Conservation (phyloP, 129 eudicot genomes). For the Pittosporum tobira region DNA sequence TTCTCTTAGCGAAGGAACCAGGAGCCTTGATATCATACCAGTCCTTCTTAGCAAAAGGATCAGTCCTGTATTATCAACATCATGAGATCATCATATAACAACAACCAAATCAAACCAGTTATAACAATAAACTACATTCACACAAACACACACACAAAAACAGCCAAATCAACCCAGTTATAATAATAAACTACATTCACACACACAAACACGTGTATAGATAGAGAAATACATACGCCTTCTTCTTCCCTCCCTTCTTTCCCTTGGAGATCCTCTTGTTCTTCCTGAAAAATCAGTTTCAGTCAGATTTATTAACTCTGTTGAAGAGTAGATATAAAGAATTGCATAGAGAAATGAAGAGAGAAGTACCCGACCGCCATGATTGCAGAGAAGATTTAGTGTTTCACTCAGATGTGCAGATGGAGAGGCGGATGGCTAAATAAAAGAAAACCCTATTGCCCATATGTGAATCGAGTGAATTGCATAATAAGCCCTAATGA, state of each 20-base stretch:
- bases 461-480: too few relatives aligned
- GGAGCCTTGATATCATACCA: conserved; percentile 21
- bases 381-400: neutral
- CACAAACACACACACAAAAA: too few relatives aligned
- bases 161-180: too few relatives aligned
- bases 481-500: too few relatives aligned
- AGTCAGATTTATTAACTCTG: neutral
- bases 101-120: neutral
- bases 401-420: neutral
- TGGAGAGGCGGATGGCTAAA: too few relatives aligned
- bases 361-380: conserved; percentile 14
- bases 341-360: neutral
- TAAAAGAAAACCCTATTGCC: too few relatives aligned
- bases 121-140: too few relatives aligned
- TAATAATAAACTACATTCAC: too few relatives aligned
- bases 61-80: conserved; percentile 7
- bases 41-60: conserved; percentile 19
- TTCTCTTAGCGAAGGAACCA: conserved; percentile 4
- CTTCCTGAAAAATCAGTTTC: conserved; percentile 2
- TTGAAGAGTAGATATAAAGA: neutral
- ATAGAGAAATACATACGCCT: conserved; percentile 4
- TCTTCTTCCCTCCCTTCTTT: conserved; percentile 15
- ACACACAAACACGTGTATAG: too few relatives aligned
- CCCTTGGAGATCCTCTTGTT: conserved; percentile 14
- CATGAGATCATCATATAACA: neutral